Base-by-base conservation (phyloP, 192 early-diverging fungal species). In the Podila horticola region DNA sequence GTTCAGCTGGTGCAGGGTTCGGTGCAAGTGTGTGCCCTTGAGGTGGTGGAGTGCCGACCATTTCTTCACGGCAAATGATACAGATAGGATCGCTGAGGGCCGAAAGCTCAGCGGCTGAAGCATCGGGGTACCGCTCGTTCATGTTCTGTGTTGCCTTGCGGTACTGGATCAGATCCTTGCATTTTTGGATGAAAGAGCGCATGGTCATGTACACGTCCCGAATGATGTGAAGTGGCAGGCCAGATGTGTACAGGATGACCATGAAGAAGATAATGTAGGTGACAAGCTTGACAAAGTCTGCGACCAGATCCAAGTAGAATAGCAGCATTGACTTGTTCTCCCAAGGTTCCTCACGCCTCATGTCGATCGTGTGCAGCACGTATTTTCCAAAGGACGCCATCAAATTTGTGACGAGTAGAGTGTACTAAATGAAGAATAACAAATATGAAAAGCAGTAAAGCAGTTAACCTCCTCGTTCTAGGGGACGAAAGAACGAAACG, bases 61-160 rank as follows among this genome's bases (percentile, higher is more conserved):
- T 98, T 33, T 99, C 98, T 69, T 99, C 98, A 50, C 98, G 85
- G 61, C 98, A 99, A 57, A 99, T 97, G 63, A 99, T 98, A 76
- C 98, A 99, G 4, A 95, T 97, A 10, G 89, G 90, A 58, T 94
- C 93, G 31, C 82, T 92, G 63, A 93, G 86, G 7, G 81, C 60
- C 1, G 86, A 69, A 17, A 99, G 87, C 60, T 98, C 98, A 17
- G 89, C 91, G 15, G 85, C 88, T 17, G 95, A 94, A 10, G 97
- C 96, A 62, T 94, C 89, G n/a, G 96, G 96, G 82, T 99, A 99
- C 50, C 96, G 91, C 67, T 94, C 86, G 52, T 99, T 93, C 98
- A 99, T 99, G 74, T 98, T 98, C 41, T 91, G 92, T 20, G 96
- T 98, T 0, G 98, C 98, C 48, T 95, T 92, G 17, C 96, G 89